phyloP scores from a whole-genome alignment of 495 filamentous ascomycete species.

The Penicillium pulvis region DNA sequence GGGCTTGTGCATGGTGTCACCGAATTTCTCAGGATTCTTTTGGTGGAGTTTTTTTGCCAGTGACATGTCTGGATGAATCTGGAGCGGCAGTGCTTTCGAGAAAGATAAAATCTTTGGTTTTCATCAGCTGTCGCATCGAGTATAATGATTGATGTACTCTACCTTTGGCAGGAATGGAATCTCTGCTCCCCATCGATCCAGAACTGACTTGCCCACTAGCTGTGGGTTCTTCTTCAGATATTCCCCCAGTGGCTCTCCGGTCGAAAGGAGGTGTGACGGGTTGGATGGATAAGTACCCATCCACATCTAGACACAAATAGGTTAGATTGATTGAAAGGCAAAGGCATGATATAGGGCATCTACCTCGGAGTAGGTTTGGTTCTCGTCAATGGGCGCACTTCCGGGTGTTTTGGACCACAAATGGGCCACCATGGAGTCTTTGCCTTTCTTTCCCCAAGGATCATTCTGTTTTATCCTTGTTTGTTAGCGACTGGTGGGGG shows the following conservation, averaged over 20 bases:
- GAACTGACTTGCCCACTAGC: slow-evolving; percentile 64
- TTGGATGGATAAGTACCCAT: slow-evolving; percentile 78
- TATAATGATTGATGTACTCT: neutral
- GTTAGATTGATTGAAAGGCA: neutral
- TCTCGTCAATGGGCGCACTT: slow-evolving; percentile 36
- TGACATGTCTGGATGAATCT: slow-evolving; percentile 73
- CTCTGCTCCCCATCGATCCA: slow-evolving; percentile 63
- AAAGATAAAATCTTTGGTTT: slow-evolving; percentile 67
- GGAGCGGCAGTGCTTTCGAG: slow-evolving; percentile 76
- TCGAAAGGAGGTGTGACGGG: slow-evolving; percentile 62
- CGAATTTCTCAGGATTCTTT: slow-evolving; percentile 64
- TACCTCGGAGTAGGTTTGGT: slow-evolving; percentile 51
- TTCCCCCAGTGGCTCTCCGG: slow-evolving; percentile 64
- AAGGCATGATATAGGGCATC: neutral
- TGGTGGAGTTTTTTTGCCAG: slow-evolving; percentile 65
- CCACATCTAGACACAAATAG: slow-evolving; percentile 59
- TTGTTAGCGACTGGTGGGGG: neutral
- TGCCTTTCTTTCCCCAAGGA: slow-evolving; percentile 50
- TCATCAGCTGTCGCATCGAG: neutral
- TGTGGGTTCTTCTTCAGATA: slow-evolving; percentile 66
- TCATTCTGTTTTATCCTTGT: slow-evolving; percentile 38
- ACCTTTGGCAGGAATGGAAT: slow-evolving; percentile 78
- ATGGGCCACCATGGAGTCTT: slow-evolving; percentile 42
- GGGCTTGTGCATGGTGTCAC: slow-evolving; percentile 78
- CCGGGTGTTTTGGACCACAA: slow-evolving; percentile 49